Conservation (phyloP, 2,329 filamentous ascomycete species). For the Didymella pinodella region DNA sequence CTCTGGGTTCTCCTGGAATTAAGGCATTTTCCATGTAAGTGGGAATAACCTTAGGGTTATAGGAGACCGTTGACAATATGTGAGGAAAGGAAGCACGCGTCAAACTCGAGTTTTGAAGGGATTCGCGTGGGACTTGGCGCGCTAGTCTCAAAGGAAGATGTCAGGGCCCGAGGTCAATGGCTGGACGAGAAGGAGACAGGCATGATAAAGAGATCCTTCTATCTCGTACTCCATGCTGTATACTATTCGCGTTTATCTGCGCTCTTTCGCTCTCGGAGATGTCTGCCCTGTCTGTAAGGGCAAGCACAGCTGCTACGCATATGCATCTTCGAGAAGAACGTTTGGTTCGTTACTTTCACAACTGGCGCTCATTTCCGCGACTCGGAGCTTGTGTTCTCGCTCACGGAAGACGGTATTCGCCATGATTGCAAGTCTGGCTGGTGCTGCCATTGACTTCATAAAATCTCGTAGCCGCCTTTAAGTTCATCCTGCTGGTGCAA, state of each 20-base stretch:
- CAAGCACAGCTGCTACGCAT: neutral
- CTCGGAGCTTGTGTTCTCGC: neutral
- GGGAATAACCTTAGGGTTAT: slow-evolving; percentile 39
- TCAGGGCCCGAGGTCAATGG: neutral
- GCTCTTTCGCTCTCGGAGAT: neutral
- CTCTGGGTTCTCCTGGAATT: slow-evolving; percentile 48
- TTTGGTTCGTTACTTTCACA: neutral
- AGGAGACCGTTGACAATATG: slow-evolving; percentile 44
- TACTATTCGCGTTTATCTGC: neutral
- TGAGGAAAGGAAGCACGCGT: slow-evolving; percentile 30
- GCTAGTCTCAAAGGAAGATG: slow-evolving; percentile 15
- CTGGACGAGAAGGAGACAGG: neutral
- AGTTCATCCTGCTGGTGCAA: slow-evolving; percentile 24
- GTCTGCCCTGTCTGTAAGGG: neutral
- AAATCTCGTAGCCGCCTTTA: neutral
- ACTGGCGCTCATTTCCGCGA: neutral
- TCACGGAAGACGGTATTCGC: neutral
- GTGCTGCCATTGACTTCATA: neutral
- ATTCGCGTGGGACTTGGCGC: slow-evolving; percentile 17
- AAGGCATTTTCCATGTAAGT: slow-evolving; percentile 38
- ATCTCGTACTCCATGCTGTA: neutral
- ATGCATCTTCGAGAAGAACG: neutral
- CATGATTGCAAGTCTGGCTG: neutral
- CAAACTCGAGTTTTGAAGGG: slow-evolving; percentile 11
- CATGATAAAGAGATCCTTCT: neutral